Base-by-base conservation (phyloP, 768 basidiomycete species). In the Amanita pseudoporphyria region DNA sequence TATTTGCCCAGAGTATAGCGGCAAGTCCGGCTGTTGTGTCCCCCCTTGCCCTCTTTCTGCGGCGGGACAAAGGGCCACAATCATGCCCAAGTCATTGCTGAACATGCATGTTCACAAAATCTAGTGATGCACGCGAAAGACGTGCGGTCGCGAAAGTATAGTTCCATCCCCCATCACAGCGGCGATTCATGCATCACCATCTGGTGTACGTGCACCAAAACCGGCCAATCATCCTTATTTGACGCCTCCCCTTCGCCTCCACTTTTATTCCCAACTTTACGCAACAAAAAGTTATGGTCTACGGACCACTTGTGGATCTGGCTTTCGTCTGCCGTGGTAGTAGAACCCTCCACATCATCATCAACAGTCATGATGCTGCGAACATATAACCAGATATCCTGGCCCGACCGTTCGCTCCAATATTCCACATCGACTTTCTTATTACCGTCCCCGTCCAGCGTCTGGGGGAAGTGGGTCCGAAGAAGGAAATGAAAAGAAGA, bases 111-210 rank as follows among this genome's bases (percentile, higher is more conserved):
- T 7, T 28, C 26, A 28, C 7, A 28, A 7, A 28, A 28, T 28
- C n/a, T n/a, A n/a, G n/a, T n/a, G n/a, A n/a, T n/a, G n/a, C n/a
- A n/a, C 4, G 26, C 7, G 26, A 28, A 7, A 28, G 7, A 7
- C 26, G 7, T 7, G 26, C 26, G 26, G 26, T 28, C 35, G 12
- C 14, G 22, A 41, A 22, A 41, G 10, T 7, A 10, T 14, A n/a
- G 39, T 18, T 13, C 13, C 10, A 39, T 21, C 22, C 19, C 12
- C 6, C 3, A 28, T 43, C 12, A 47, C 13, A 47, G n/a, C 13
- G 36, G 35, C 22, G 13, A 19, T 26, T 47, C 45, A 21, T 47
- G 45, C 47, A 48, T 48, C 16, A 40, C n/a, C 18, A 48, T 19
- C 36, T 37, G 38, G n/a, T 48, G 47, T 6, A 30, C 24, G 18